Percentiles rank a stretch among this genome's conserved stretches.
These are phyloP conservation scores for Pseudozyma sp. DNA, from an alignment of 1,284 basidiomycete species.

Conservation along the genomic window DNA sequence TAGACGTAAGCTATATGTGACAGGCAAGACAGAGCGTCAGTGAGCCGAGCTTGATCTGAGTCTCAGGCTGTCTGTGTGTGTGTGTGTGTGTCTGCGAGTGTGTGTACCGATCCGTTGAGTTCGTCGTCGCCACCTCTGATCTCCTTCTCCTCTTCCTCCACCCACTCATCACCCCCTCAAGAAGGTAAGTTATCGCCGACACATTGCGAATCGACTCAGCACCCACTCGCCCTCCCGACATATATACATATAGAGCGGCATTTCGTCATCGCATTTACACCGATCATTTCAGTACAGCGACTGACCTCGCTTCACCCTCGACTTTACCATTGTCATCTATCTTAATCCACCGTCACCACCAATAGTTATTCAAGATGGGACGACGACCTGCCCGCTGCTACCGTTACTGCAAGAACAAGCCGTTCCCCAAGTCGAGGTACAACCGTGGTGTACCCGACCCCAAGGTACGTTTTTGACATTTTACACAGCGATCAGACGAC, in stretches of 20 bases:
- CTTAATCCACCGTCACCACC: not conserved
- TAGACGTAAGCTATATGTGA: not conserved
- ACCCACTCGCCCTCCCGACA: conserved; percentile 7
- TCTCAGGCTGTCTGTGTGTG: conserved; percentile 1
- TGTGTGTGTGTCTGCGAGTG: conserved; percentile 2
- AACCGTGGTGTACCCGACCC: conserved; percentile 80
- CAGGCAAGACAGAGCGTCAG: not conserved
- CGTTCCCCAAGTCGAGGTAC: conserved; percentile 75
- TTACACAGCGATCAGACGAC: not conserved
- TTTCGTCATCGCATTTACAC: not conserved
- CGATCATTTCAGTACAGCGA: conserved; percentile 8
- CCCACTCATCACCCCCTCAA: conserved; percentile 53
- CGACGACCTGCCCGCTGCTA: conserved; percentile 66
- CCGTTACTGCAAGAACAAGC: conserved; percentile 69
- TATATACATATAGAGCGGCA: conserved; percentile 4
- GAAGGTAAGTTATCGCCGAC: conserved; percentile 52
- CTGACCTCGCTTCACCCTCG: conserved; percentile 25
- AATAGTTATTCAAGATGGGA: conserved; percentile 61
- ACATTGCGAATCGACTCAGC: conserved; percentile 12
- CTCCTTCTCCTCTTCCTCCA: conserved; percentile 34
- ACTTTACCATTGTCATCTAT: conserved; percentile 4
- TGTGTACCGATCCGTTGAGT: conserved; percentile 10
- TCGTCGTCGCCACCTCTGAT: conserved; percentile 26
- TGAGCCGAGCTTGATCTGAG: not conserved
- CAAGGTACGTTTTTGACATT: conserved; percentile 49